These are phyloP conservation scores for Blastomyces gilchristii DNA, from an alignment of 2,329 filamentous ascomycete genomes.

Conservation along the genomic window DNA sequence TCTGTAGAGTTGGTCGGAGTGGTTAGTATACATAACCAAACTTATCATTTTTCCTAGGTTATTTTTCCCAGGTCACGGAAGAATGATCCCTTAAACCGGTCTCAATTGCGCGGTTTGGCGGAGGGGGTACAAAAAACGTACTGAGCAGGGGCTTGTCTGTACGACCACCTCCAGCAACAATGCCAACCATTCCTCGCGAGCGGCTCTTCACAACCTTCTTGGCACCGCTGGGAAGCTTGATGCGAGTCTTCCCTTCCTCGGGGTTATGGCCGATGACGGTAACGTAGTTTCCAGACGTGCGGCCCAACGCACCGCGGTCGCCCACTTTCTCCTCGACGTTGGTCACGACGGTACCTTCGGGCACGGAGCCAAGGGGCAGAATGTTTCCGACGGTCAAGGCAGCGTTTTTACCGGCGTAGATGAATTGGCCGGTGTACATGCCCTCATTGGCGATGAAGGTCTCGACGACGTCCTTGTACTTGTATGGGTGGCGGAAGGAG, in stretches of 20 bases:
- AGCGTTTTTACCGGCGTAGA: conserved; percentile 99
- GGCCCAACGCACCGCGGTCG: conserved; percentile 90
- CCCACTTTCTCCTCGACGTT: conserved; percentile 99
- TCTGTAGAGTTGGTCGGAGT: conserved; percentile 44
- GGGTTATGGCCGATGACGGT: conserved; percentile 97
- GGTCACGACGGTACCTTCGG: conserved; percentile 97
- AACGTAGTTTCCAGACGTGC: conserved; percentile 98
- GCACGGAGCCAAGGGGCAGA: conserved; percentile 85
- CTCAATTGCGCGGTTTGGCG: neutral
- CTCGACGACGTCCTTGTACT: conserved; percentile 94
- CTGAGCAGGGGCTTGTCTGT: conserved; percentile 99
- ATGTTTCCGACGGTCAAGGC: conserved; percentile 94
- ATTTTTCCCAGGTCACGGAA: neutral
- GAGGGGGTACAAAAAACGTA: conserved; percentile 33
- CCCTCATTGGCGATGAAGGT: conserved; percentile 99
- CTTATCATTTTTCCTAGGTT: too few species aligned
- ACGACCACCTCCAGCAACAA: conserved; percentile 97
- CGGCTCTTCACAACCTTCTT: conserved; percentile 97
- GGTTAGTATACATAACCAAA: conserved; percentile 32
- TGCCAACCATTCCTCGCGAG: conserved; percentile 97
- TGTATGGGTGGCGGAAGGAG: conserved; percentile 94
- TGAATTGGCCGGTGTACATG: conserved; percentile 99
- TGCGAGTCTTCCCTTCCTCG: conserved; percentile 97
- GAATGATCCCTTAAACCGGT: neutral
- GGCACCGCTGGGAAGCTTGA: conserved; percentile 97